Conservation (phyloP, 495 filamentous ascomycete species). For the Tricharina praecox region DNA sequence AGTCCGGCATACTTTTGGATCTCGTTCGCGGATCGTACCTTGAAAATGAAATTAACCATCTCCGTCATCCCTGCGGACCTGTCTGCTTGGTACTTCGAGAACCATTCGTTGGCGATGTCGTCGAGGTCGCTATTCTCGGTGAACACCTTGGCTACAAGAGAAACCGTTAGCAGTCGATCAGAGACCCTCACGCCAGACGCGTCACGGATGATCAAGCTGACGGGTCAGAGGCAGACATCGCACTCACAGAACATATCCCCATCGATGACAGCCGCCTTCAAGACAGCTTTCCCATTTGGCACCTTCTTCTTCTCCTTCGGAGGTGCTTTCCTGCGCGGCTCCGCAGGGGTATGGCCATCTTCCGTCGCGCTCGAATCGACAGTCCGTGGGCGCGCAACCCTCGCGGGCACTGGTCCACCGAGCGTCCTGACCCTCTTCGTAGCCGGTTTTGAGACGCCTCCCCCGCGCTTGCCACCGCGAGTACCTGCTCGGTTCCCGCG, state of each 20-base stretch:
- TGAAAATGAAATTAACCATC: conserved; percentile 74
- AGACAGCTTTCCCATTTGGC: conserved; percentile 20
- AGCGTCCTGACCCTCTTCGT: conserved; percentile 63
- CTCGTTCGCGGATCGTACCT: conserved; percentile 26
- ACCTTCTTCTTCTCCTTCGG: conserved; percentile 23
- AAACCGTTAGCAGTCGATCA: no score
- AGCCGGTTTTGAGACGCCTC: conserved; percentile 43
- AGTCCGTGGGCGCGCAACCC: no score
- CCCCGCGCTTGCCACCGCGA: no score
- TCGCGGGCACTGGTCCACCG: conserved; percentile 33
- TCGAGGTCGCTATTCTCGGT: conserved; percentile 33
- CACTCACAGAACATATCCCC: no score
- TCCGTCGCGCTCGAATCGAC: no score
- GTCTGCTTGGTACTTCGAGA: conserved; percentile 51
- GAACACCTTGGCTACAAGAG: conserved; percentile 18
- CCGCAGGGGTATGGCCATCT: no score
- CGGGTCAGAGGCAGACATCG: no score
- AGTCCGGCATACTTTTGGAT: conserved; percentile 4
- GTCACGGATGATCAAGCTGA: no score
- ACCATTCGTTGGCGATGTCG: conserved; percentile 67
- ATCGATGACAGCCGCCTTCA: no score
- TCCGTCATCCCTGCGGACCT: conserved; percentile 54
- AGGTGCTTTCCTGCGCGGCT: conserved; percentile 16
- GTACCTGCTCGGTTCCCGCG: conserved; percentile 32
- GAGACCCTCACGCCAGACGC: no score